Conservation (phyloP, 371 early-diverging fungal genomes). For the Parasitella parasitica region DNA sequence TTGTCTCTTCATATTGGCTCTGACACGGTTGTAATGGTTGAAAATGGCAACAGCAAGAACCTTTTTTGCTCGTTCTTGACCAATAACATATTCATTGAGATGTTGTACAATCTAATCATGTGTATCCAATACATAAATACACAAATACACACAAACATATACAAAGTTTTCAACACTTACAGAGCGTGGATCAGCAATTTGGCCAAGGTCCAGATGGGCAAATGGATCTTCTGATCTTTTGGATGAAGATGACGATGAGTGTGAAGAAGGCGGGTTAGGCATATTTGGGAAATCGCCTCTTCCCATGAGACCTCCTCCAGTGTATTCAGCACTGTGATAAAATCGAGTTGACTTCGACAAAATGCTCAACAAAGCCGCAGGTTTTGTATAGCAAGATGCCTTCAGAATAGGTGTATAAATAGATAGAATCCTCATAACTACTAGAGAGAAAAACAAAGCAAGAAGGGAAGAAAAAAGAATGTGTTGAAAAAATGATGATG, state of each 20-base stretch:
- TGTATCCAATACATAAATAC: neutral
- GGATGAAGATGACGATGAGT: neutral
- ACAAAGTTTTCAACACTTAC: constrained; percentile 3
- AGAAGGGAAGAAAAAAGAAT: neutral
- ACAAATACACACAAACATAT: neutral
- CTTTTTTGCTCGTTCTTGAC: constrained; percentile 84
- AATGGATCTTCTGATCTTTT: constrained; percentile 14
- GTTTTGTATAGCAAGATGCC: neutral
- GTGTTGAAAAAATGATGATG: neutral
- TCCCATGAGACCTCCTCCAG: constrained; percentile 24
- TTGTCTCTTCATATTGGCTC: constrained; percentile 56
- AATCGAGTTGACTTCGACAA: neutral
- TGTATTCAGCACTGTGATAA: constrained; percentile 26
- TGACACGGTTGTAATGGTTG: constrained; percentile 84
- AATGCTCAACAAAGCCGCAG: neutral
- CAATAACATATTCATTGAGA: constrained; percentile 86
- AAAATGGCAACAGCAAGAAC: constrained; percentile 83
- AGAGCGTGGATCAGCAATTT: constrained; percentile 20
- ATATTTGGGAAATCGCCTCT: constrained; percentile 7
- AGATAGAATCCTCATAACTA: constrained; percentile 10
- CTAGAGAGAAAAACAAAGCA: neutral
- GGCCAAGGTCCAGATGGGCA: constrained; percentile 18
- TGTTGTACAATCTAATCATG: constrained; percentile 72
- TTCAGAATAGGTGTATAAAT: constrained; percentile 9
- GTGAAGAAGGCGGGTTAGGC: neutral